Evolutionary conservation across 768 basidiomycete genomes (phyloP).

Genomic region (Tephrocybe rancida): DNA sequence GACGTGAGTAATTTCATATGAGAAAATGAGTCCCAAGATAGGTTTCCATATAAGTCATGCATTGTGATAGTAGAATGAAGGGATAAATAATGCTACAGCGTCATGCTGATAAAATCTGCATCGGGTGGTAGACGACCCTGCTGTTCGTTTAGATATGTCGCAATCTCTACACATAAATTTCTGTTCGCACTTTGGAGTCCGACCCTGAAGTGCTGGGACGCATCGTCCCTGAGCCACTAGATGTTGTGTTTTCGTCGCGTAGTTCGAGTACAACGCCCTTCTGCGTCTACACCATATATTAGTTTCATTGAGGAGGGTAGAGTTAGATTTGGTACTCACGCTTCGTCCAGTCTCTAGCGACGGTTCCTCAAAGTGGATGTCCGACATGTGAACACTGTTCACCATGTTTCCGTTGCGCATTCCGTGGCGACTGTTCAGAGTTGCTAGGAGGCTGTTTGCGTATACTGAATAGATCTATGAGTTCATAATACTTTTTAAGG

Average conservation of each 20-base stretch:
- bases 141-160: not conserved
- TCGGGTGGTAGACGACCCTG: not conserved
- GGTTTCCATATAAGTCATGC: not conserved
- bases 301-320: not conserved
- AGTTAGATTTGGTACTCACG: not conserved
- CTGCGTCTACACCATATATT: not conserved
- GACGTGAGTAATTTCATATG: not conserved
- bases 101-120: not conserved
- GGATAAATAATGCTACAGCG: not conserved
- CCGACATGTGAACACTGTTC: conserved; percentile 15
- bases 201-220: not conserved
- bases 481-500: too few species aligned
- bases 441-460: conserved; percentile 47
- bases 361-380: conserved; percentile 13
- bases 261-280: conserved; percentile 7
- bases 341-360: not conserved
- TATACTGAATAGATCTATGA: conserved; percentile 36
- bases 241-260: not conserved
- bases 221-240: conserved; percentile 1
- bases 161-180: not conserved
- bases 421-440: conserved; percentile 38
- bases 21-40: not conserved
- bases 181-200: not conserved
- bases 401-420: conserved; percentile 16
- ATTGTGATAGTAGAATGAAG: too few species aligned